Evolutionary conservation across 202 grass and related monocot genomes (phyloP).

Genomic region (Zoysia matrella): DNA sequence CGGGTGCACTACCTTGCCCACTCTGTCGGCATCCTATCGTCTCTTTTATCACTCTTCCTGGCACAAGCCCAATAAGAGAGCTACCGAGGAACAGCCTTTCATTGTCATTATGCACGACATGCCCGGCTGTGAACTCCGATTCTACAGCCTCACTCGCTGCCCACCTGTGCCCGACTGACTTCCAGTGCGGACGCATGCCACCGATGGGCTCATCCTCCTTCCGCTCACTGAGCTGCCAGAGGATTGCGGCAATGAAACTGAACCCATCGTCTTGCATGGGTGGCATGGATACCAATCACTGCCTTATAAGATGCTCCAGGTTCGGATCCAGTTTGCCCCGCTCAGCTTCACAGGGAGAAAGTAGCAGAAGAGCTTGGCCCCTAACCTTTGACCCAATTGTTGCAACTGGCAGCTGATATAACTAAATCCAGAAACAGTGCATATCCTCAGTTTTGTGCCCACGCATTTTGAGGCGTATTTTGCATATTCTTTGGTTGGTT

Average conservation of each 20-base stretch:
- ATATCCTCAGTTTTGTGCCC: slow-evolving; percentile 33
- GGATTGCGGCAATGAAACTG: slow-evolving; percentile 68
- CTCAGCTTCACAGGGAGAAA: slow-evolving; percentile 73
- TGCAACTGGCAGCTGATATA: slow-evolving; percentile 59
- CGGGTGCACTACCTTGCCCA: slow-evolving; percentile 83
- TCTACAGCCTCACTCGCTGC: slow-evolving; percentile 35
- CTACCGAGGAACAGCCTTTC: slow-evolving; percentile 75
- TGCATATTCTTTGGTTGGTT: slow-evolving; percentile 31
- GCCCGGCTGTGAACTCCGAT: slow-evolving; percentile 75
- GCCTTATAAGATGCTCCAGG: slow-evolving; percentile 65
- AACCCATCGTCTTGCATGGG: slow-evolving; percentile 85
- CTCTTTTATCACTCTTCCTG: slow-evolving; percentile 66
- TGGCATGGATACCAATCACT: slow-evolving; percentile 59
- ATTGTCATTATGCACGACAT: slow-evolving; percentile 80
- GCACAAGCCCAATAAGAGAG: slow-evolving; percentile 67
- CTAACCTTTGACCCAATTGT: slow-evolving; percentile 60
- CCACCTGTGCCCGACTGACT: slow-evolving; percentile 65
- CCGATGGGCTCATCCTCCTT: slow-evolving; percentile 76
- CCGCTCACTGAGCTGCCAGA: slow-evolving; percentile 87
- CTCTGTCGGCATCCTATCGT: slow-evolving; percentile 79
- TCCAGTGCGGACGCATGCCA: slow-evolving; percentile 64
- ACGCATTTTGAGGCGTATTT: slow-evolving; percentile 16
- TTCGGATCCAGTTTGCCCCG: slow-evolving; percentile 56
- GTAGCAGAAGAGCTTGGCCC: slow-evolving; percentile 64
- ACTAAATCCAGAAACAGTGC: neutral